Evolutionary conservation across 306 rosid species (phyloP), one percentile per base, ranked within the genome.

Genomic region (Aeschynomene evenia): DNA sequence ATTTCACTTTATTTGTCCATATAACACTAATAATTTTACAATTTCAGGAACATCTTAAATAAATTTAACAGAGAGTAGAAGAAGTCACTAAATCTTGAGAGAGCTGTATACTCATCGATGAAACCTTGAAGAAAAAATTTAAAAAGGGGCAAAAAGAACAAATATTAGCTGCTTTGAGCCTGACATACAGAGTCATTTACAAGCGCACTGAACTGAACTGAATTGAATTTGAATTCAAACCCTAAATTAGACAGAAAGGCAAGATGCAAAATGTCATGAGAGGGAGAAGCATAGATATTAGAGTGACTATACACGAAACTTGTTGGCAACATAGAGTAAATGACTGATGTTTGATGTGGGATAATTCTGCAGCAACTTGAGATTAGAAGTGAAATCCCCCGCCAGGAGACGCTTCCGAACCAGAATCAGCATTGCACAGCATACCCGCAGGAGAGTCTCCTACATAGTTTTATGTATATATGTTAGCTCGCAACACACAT

Each of bases 331-430:
- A 53, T 95, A 91, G 48, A 95, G 95, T 86, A 91, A 81, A 87
- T 95, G 99, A 45, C 99, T 83, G 66, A 95, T 95, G 83, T 91
- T 95, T 37, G 99, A 85, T 0, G 97, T 81, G 6, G 99, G 99
- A 63, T 91, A 95, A 68, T 76, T 78, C 68, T 95, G 99, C 69
- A 95, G 88, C 80, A 95, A 79, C 81, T 95, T 95, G 66, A 95
- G 99, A 87, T 91, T 95, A 1, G 96, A 84, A 33, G 99, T 95
- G 80, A 95, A 95, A 95, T 95, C 99, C 20, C 99, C 99, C 0
- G 97, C 99, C 40, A 95, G 85, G 65, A 95, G 88, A 52, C 97
- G 96, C 60, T 91, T 86, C 39, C 99, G 96, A 67, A 91, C 72
- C 33, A 95, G 91, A 71, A 91, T 80, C 73, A 95, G 84, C 99